Evolutionary conservation across 805 yeast genomes (phyloP), one percentile per base, ranked within the genome.

Genomic region (Metschnikowia dekortorum): DNA sequence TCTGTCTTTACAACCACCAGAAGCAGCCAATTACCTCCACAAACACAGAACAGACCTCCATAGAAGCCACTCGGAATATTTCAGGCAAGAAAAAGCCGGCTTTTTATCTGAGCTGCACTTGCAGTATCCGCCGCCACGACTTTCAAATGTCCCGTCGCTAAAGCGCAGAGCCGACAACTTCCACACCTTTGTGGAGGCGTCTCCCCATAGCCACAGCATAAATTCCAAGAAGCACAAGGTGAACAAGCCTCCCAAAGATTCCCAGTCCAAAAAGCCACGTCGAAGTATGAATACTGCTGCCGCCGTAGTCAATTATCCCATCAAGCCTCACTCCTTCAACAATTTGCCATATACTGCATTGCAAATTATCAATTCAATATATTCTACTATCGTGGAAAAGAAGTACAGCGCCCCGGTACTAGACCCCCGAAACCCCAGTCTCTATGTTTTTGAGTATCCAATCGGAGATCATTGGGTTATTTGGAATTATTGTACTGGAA

Each of bases 401-500:
- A 81, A 81, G 57, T 87, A 87, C 61, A 83, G 88, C 9, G 86
- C 94, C 2, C 75, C 84, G 6, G 74, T 74, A 33, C 84, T 85
- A 34, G 89, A 85, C 61, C 83, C 82, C n/a, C 35, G 58, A 6
- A 75, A 94, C 52, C 79, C 80, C 63, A 84, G 71, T 62, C 66
- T 85, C 36, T 81, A 88, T 1, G 94, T 87, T 6, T 86, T 74
- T 61, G 94, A 88, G 66, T 88, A 83, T 68, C 74, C 71, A 60
- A 64, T 87, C 50, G 83, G 84, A 57, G 81, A 76, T 51, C 85
- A 87, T 58, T 81, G 89, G 81, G 80, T 89, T 49, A 83, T 89
- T 54, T 89, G 96, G 96, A 94, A 87, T 64, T 83, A 85, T 62
- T 79, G 78, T 56, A 83, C 94, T 2, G 96, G 96, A 0, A 84